Base-by-base conservation (phyloP, 2,329 filamentous ascomycete species). In the Penicillium sp. region DNA sequence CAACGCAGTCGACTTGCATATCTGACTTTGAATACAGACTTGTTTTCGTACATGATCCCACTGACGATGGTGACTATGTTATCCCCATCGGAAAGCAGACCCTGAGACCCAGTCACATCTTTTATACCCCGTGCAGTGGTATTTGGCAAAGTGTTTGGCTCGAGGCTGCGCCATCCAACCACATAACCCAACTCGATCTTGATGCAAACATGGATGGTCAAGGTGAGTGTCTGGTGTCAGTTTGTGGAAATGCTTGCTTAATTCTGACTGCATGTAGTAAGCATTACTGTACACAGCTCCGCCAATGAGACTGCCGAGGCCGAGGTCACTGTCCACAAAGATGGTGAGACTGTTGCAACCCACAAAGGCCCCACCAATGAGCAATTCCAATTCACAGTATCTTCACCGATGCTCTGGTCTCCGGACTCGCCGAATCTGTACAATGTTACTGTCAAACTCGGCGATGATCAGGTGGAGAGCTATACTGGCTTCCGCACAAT, bases 111-210 rank as follows among this genome's bases (percentile, higher is more conserved):
- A 62, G 60, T 18, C 70, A 72, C 62, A 90, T 90, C 57, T 90
- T 88, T 69, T 90, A 90, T 68, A 85, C 84, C 0, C 84, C 88
- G 0, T 90, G 87, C 67, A 87, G 85, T 34, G 88, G 88, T 5
- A 89, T 90, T 60, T 90, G 88, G 88, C 87, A 89, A 67, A 81
- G 80, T 18, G 87, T 90, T 0, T 90, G 87, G 87, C 74, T 90
- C 2, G 84, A 88, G 67, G 78, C 82, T n/a, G 85, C 81, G 0
- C 83, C 87, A 0, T 59, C 72, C 0, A 79, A 82, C 48, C 76
- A 85, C 61, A 81, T 89, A 53, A 81, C 80, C 0, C 76, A 81
- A 39, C 72, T 89, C 2, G 82, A 89, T 59, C 65, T 89, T 16
- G 71, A 78, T 26, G 87, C 85, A 0, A 79, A 79, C 60, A 82